Conservation (phyloP, 345 rosid genomes). For the Cardiospermum halicacabum region DNA sequence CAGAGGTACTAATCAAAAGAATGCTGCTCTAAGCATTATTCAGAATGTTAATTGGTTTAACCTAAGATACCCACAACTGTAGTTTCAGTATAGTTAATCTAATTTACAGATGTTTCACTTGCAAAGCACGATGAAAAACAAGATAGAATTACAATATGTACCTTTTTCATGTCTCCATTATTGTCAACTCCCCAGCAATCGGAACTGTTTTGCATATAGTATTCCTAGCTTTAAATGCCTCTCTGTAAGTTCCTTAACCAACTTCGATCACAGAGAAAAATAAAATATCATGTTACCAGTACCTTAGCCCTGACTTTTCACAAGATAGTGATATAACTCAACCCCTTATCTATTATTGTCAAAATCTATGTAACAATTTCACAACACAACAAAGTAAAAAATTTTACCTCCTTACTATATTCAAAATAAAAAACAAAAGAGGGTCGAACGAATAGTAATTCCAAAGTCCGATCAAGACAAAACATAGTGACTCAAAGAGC, state of each 20-base stretch:
- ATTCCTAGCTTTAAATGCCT: conserved; percentile 76
- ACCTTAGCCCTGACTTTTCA: no score
- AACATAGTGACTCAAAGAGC: no score
- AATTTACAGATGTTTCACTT: conserved; percentile 2
- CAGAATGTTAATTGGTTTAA: neutral
- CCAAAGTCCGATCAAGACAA: no score
- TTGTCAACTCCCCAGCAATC: conserved; percentile 76
- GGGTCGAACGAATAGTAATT: no score
- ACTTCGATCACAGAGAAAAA: no score
- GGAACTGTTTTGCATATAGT: conserved; percentile 96
- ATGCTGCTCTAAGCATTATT: neutral
- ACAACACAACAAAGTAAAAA: no score
- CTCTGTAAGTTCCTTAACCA: conserved; percentile 98
- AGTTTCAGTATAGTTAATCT: neutral
- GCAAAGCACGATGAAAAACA: neutral
- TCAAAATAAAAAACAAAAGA: no score
- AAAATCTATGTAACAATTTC: no score
- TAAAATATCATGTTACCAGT: no score
- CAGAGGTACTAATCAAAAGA: neutral
- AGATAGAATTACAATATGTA: conserved; percentile 14
- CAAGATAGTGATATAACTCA: no score
- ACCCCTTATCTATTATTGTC: no score
- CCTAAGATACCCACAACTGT: neutral
- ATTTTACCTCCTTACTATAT: no score
- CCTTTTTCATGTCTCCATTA: conserved; percentile 95